Evolutionary conservation across 1,284 basidiomycete genomes (phyloP).

Genomic region (Stereum hirsutum): DNA sequence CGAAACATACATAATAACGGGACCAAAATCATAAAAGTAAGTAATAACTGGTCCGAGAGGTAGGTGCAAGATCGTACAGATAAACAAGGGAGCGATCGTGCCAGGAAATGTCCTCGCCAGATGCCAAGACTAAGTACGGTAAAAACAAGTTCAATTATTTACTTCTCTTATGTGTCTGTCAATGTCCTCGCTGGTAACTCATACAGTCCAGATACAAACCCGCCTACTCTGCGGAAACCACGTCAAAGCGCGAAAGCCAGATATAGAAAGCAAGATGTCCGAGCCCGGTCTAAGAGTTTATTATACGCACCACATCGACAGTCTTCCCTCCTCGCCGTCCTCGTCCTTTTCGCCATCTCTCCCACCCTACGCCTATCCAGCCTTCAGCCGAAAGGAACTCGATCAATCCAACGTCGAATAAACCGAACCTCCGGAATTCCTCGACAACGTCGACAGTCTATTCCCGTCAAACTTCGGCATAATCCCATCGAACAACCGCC

Average conservation of each 20-base stretch:
- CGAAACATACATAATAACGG: too few species aligned
- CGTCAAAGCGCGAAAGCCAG: not conserved
- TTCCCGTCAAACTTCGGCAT: slow-evolving; percentile 12
- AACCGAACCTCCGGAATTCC: slow-evolving; percentile 19
- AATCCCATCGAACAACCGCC: slow-evolving; percentile 17
- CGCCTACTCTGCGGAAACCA: too few species aligned
- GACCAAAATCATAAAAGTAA: too few species aligned
- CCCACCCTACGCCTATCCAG: not conserved
- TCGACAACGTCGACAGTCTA: slow-evolving; percentile 13
- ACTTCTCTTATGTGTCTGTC: too few species aligned
- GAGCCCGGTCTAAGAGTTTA: not conserved
- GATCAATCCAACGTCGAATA: slow-evolving; percentile 12
- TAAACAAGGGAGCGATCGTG: too few species aligned
- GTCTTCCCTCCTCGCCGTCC: not conserved
- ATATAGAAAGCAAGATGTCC: not conserved
- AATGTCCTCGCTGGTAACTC: too few species aligned
- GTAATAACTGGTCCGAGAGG: too few species aligned
- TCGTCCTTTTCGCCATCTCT: not conserved
- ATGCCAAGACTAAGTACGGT: too few species aligned
- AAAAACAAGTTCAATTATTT: too few species aligned
- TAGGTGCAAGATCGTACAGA: too few species aligned
- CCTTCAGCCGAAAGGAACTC: not conserved
- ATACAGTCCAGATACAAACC: too few species aligned
- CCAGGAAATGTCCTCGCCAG: too few species aligned
- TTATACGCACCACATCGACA: not conserved